Percentiles rank a stretch among this genome's conserved stretches.
Conservation (phyloP, 2,329 filamentous ascomycete species). For the Huntiella omanensis region DNA sequence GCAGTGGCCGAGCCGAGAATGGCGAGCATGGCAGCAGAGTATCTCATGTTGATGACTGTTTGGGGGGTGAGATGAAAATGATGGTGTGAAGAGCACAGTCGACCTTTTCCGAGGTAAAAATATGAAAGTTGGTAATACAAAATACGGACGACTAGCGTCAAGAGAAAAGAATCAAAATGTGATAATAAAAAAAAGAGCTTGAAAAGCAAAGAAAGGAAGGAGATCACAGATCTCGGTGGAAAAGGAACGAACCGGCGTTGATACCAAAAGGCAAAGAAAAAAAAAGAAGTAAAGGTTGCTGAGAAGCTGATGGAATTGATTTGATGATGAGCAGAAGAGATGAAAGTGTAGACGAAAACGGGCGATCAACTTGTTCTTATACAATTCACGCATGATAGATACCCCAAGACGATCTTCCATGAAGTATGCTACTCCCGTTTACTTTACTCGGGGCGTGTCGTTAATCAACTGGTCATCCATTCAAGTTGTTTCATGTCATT, state of each 20-base stretch:
- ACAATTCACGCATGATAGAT: no score
- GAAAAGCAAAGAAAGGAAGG: constrained; percentile 7
- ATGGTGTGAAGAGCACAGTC: not conserved
- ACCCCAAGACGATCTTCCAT: no score
- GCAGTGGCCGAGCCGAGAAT: constrained; percentile 13
- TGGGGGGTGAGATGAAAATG: not conserved
- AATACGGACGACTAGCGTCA: constrained; percentile 7
- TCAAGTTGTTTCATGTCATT: no score
- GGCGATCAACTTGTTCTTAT: not conserved
- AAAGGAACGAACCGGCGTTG: constrained; percentile 7
- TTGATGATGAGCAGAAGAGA: not conserved
- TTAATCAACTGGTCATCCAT: no score
- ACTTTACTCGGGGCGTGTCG: no score
- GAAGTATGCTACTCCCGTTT: no score
- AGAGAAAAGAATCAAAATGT: constrained; percentile 1
- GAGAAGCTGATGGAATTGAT: not conserved
- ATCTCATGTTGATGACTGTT: constrained; percentile 5
- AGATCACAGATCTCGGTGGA: constrained; percentile 11
- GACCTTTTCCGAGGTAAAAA: constrained; percentile 6
- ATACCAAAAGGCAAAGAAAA: not conserved
- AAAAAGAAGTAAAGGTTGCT: not conserved
- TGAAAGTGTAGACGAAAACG: not conserved
- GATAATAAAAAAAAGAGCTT: constrained; percentile 1
- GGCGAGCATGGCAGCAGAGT: constrained; percentile 6
- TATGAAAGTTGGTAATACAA: not conserved